Base-by-base conservation (phyloP, 1,139 yeast genomes). In the Candida glucosophila region DNA sequence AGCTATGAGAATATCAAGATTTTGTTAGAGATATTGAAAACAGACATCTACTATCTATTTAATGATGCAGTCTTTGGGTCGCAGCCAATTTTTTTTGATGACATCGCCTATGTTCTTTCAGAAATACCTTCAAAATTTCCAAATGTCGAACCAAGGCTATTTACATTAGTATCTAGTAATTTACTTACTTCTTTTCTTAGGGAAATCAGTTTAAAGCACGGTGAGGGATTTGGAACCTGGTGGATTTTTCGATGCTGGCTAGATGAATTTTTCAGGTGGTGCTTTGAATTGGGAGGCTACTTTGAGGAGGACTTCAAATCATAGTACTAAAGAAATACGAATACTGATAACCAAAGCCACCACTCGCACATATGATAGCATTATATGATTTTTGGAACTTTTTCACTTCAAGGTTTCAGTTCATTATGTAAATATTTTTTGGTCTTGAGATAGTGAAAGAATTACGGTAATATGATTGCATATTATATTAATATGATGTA, bases 201-300 rank as follows among this genome's bases (percentile, higher is more conserved):
- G 29, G 82, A 76, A 37, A 70, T 78, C 30, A 69, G 77, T 26
- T 55, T 73, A 30, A 54, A 58, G 15, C 75, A 78, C 3, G 78
- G 79, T 3, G 67, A 65, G 26, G 69, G 77, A 2, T 78, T 80
- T 47, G 78, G 77, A 7, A 72, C 77, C 1, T 80, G 92, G 88
- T 80, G 88, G 86, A 67, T 73, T 19, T 63, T 80, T 9, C 58
- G 81, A 29, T 76, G 85, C 45, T 81, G 92, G 88, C 58, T 77
- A 5, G 83, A 77, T 42, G 90, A 79, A 43, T 79, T 74, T 66
- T 55, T 77, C 37, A 66, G 67, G 2, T 77, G 85, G 77, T 55
- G 68, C 28, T 77, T 79, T 13, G 88, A 79, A 41, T 51, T 77
- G 26, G 81, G 85, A 6, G 83, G 85, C 0, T 75, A 74, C 38